A percentile compares a stretch with the other conserved stretches of the same genome.
Conservation (phyloP, 495 filamentous ascomycete genomes). For the Acidiella bohemica region DNA sequence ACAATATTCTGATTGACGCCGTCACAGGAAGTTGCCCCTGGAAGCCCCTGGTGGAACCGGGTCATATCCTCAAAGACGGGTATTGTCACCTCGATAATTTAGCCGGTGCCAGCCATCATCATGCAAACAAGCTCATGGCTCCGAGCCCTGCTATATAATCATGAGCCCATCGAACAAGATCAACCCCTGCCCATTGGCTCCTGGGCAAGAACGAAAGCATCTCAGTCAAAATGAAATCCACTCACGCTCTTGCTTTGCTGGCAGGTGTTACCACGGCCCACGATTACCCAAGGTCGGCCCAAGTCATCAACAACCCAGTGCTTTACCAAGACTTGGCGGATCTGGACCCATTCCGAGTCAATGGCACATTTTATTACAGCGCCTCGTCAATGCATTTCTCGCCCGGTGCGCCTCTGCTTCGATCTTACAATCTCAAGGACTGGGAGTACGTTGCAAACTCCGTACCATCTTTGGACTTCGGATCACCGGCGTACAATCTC, state of each 20-base stretch:
- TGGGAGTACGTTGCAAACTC: constrained; percentile 44
- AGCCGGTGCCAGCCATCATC: too few relatives aligned
- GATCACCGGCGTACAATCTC: constrained; percentile 34
- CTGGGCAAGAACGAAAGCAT: too few relatives aligned
- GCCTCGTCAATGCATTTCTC: constrained; percentile 42
- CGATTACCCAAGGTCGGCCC: neutral
- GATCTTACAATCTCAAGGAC: constrained; percentile 42
- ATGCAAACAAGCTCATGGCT: too few relatives aligned
- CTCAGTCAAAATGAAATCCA: too few relatives aligned
- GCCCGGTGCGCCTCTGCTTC: constrained; percentile 45
- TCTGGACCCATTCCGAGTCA: constrained; percentile 35
- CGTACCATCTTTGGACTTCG: constrained; percentile 38
- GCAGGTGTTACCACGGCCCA: neutral
- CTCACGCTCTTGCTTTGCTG: neutral
- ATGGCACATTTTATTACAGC: constrained; percentile 40
- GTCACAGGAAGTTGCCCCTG: too few relatives aligned
- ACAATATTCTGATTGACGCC: too few relatives aligned
- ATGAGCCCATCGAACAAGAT: too few relatives aligned
- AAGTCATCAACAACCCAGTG: constrained; percentile 30
- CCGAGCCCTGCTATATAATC: too few relatives aligned
- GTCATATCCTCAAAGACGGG: too few relatives aligned
- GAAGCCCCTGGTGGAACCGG: too few relatives aligned
- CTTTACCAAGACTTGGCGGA: constrained; percentile 36
- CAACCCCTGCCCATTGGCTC: too few relatives aligned
- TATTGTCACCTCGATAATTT: too few relatives aligned